Percentiles rank a stretch among this genome's conserved stretches.
phyloP scores from a whole-genome alignment of 176 grass and related monocot genomes.

The Ensete ventricosum region DNA sequence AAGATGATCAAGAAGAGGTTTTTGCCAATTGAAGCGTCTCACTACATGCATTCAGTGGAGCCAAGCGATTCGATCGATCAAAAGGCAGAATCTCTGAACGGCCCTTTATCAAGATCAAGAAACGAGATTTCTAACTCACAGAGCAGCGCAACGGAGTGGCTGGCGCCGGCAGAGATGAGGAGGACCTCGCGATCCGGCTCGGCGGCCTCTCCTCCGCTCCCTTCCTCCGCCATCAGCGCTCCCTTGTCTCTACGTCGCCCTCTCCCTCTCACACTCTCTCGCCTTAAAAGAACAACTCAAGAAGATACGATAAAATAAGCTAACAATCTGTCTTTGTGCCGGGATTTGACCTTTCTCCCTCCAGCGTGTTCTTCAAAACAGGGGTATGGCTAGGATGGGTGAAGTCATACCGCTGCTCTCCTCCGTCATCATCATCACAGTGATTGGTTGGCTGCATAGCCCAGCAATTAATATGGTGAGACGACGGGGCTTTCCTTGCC shows the following conservation, averaged over 20 bases:
- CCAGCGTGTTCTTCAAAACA: neutral
- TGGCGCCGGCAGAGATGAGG: constrained; percentile 84
- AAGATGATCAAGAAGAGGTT: neutral
- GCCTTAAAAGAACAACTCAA: neutral
- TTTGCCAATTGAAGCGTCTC: neutral
- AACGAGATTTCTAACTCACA: constrained; percentile 35
- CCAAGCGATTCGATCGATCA: neutral
- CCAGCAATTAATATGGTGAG: neutral
- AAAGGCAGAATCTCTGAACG: no score
- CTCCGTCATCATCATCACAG: neutral
- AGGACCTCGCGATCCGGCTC: constrained; percentile 29
- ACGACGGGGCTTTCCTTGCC: neutral
- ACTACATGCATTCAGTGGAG: neutral
- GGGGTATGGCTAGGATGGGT: neutral
- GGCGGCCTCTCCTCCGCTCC: constrained; percentile 1
- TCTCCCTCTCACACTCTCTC: neutral
- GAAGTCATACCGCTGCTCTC: neutral
- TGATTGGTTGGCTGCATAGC: neutral
- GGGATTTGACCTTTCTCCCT: neutral
- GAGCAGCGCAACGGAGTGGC: constrained; percentile 96
- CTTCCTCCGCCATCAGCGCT: constrained; percentile 26
- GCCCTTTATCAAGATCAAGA: neutral
- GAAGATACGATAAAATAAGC: neutral
- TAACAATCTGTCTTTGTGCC: neutral
- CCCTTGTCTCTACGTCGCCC: neutral